Conservation (phyloP, 306 rosid genomes). For the Begonia loranthoides region DNA sequence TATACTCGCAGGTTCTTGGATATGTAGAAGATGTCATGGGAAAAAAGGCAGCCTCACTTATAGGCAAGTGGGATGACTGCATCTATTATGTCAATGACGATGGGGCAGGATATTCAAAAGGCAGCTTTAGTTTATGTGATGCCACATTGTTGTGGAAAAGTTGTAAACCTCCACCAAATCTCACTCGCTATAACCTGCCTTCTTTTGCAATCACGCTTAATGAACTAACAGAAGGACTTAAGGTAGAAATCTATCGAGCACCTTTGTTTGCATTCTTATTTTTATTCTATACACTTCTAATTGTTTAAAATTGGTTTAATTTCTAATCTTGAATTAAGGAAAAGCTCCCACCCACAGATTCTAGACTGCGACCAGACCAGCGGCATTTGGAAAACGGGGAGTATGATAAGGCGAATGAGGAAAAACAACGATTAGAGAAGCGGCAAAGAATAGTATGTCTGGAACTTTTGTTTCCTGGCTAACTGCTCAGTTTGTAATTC, state of each 20-base stretch:
- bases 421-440: constrained; percentile 82
- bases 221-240: constrained; percentile 67
- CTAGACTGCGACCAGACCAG: constrained; percentile 95
- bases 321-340: constrained; percentile 97
- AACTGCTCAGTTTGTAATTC: too few species aligned
- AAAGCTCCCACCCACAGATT: constrained; percentile 99
- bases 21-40: constrained; percentile 66
- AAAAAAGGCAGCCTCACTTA: constrained; percentile 48
- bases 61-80: constrained; percentile 97
- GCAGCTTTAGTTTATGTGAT: constrained; percentile 26
- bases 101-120: constrained; percentile 36
- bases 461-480: background rate
- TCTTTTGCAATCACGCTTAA: constrained; percentile 83
- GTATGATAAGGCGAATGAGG: constrained; percentile 80
- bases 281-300: constrained; percentile 32
- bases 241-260: constrained; percentile 42
- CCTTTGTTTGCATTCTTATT: constrained; percentile 11
- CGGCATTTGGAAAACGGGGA: constrained; percentile 95
- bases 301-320: constrained; percentile 60
- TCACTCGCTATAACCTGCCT: constrained; percentile 91
- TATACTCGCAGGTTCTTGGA: constrained; percentile 48
- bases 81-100: constrained; percentile 54
- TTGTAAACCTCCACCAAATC: constrained; percentile 41
- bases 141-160: constrained; percentile 70
- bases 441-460: constrained; percentile 90